A percentile compares a stretch with the other conserved stretches of the same genome.
These are phyloP conservation scores for Cercis canadensis DNA, from an alignment of 306 rosid species.

Conservation along the genomic window DNA sequence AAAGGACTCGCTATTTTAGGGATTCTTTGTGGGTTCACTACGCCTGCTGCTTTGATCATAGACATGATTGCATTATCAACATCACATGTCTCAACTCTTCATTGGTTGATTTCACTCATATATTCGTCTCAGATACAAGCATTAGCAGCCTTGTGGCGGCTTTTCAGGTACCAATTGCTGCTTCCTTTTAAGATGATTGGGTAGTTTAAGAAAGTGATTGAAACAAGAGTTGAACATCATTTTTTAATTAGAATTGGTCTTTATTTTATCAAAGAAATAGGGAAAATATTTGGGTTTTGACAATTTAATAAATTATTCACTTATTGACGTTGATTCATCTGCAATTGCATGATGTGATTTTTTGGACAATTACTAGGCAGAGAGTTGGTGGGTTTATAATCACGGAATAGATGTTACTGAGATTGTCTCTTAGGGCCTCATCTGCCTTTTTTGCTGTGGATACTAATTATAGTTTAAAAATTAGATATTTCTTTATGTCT, in stretches of 20 bases:
- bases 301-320: constrained; percentile 14
- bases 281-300: background rate
- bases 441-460: constrained; percentile 21
- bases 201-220: constrained; percentile 24
- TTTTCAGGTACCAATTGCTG: constrained; percentile 69
- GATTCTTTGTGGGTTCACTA: constrained; percentile 80
- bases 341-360: constrained; percentile 7
- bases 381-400: constrained; percentile 15
- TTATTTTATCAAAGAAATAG: constrained; percentile 11
- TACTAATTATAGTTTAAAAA: constrained; percentile 14
- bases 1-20: constrained; percentile 77
- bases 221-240: constrained; percentile 27
- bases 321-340: background rate
- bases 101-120: constrained; percentile 80
- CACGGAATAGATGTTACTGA: constrained; percentile 22
- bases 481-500: constrained; percentile 5
- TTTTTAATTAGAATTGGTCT: background rate
- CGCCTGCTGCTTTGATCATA: constrained; percentile 72
- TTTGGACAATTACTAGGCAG: background rate
- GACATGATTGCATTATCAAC: constrained; percentile 76
- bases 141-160: constrained; percentile 92
- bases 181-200: constrained; percentile 35
- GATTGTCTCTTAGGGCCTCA: constrained; percentile 20
- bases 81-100: constrained; percentile 76
- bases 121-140: constrained; percentile 92